A percentile compares a stretch with the other conserved stretches of the same genome.
Conservation (phyloP, 106 monocot genomes). For the Phalaenopsis equestris region DNA sequence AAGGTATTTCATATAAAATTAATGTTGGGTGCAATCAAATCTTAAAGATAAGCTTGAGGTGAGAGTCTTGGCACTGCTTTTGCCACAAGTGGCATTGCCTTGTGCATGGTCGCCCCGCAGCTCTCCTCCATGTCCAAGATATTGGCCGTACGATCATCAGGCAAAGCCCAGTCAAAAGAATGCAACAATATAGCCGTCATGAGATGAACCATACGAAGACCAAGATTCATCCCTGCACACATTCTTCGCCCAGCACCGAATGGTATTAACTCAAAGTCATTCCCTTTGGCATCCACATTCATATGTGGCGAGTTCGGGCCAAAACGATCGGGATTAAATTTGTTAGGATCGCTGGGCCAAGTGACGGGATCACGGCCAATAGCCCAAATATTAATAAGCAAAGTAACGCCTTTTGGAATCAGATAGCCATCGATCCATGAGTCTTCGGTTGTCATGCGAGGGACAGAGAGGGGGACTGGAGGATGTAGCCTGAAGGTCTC, state of each 20-base stretch:
- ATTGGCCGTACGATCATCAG: slow-evolving; percentile 7
- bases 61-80: slow-evolving; percentile 15
- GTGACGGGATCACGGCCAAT: slow-evolving; percentile 20
- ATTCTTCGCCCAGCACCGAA: slow-evolving; percentile 39
- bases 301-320: slow-evolving; percentile 7
- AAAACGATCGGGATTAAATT: slow-evolving; percentile 26
- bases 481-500: slow-evolving; percentile 40
- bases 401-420: slow-evolving; percentile 16
- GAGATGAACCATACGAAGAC: slow-evolving; percentile 26
- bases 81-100: slow-evolving; percentile 14
- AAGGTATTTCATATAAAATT: too few relatives aligned
- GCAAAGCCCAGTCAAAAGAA: slow-evolving; percentile 30
- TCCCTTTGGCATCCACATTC: slow-evolving; percentile 25
- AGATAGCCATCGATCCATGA: slow-evolving; percentile 29
- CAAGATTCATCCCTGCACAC: slow-evolving; percentile 30
- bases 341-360: slow-evolving; percentile 24
- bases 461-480: slow-evolving; percentile 28
- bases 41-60: too few relatives aligned
- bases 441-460: slow-evolving; percentile 14
- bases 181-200: slow-evolving; percentile 28
- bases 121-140: slow-evolving; percentile 29
- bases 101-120: slow-evolving; percentile 22
- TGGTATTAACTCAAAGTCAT: slow-evolving; percentile 31
- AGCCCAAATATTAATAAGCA: slow-evolving; percentile 37
- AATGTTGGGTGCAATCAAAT: too few relatives aligned